Evolutionary conservation across 345 rosid species (phyloP).

Genomic region (Lagerstroemia speciosa): DNA sequence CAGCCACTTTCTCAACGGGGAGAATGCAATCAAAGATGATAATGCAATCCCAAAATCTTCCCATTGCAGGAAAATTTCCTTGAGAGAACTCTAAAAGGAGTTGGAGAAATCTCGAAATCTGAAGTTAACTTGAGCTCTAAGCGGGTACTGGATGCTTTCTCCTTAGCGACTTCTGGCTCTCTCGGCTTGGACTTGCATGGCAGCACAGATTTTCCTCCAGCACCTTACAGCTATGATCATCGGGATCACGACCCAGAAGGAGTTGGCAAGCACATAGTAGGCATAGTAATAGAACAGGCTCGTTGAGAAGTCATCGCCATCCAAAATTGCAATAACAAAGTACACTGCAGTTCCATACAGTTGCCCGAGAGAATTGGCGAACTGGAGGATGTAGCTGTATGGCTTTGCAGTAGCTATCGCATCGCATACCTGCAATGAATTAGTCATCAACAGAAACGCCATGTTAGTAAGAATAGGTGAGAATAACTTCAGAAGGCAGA

Average conservation of each 20-base stretch:
- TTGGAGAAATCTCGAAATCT: not conserved
- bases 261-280: conserved; percentile 60
- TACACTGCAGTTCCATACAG: conserved; percentile 82
- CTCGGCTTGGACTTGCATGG: conserved; percentile 21
- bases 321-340: conserved; percentile 65
- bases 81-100: not conserved
- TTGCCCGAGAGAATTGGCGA: conserved; percentile 75
- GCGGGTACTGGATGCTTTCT: too few relatives aligned
- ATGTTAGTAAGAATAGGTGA: not conserved
- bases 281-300: conserved; percentile 51
- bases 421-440: conserved; percentile 57
- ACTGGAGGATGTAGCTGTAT: conserved; percentile 77
- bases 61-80: too few relatives aligned
- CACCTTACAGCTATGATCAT: conserved; percentile 49
- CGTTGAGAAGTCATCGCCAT: conserved; percentile 73
- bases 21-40: too few relatives aligned
- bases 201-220: conserved; percentile 66
- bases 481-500: not conserved
- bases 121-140: too few relatives aligned
- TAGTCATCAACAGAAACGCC: too few relatives aligned
- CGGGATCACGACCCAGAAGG: conserved; percentile 72
- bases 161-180: conserved; percentile 35
- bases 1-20: too few relatives aligned
- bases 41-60: too few relatives aligned
- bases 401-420: conserved; percentile 61